These are phyloP conservation scores for Globisporangium cystogenes DNA, from an alignment of 352 stramenopile species.

Conservation along the genomic window DNA sequence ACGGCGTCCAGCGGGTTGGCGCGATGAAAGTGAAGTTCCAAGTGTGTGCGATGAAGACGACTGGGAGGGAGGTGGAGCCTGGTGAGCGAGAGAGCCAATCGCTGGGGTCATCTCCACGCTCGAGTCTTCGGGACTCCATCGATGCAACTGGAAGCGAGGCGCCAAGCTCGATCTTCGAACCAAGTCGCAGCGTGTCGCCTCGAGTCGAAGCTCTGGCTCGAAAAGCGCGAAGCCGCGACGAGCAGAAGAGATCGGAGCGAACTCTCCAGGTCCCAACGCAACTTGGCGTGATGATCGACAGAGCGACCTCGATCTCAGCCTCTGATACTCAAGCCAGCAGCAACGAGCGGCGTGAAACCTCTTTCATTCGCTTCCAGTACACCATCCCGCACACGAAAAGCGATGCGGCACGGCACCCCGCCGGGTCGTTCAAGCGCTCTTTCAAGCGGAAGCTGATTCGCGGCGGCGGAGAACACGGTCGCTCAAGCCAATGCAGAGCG, in stretches of 20 bases:
- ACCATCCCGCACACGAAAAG: constrained; percentile 2
- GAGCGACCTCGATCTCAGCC: not conserved
- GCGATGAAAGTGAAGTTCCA: constrained; percentile 21
- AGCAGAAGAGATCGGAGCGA: not conserved
- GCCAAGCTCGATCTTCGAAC: not conserved
- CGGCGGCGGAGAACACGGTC: constrained; percentile 2
- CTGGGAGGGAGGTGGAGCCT: not conserved
- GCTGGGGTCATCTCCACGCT: not conserved
- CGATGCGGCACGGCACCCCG: not conserved
- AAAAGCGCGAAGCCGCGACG: not conserved
- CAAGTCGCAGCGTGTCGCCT: not conserved
- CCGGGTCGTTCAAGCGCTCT: constrained; percentile 19
- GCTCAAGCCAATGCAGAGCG: not conserved
- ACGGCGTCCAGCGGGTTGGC: constrained; percentile 11
- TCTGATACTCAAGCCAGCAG: not conserved
- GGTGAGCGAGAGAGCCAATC: not conserved
- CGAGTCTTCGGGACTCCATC: not conserved
- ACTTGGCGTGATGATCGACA: constrained; percentile 14
- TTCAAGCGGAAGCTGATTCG: constrained; percentile 19
- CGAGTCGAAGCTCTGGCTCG: too few relatives aligned
- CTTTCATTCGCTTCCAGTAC: constrained; percentile 11
- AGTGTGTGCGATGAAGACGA: constrained; percentile 2
- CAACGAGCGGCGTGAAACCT: not conserved
- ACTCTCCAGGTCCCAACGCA: constrained; percentile 1
- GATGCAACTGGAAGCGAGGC: not conserved